A percentile compares a stretch with the other conserved stretches of the same genome.
phyloP scores from a whole-genome alignment of 2,329 filamentous ascomycete species.

The Xylaria sp. region DNA sequence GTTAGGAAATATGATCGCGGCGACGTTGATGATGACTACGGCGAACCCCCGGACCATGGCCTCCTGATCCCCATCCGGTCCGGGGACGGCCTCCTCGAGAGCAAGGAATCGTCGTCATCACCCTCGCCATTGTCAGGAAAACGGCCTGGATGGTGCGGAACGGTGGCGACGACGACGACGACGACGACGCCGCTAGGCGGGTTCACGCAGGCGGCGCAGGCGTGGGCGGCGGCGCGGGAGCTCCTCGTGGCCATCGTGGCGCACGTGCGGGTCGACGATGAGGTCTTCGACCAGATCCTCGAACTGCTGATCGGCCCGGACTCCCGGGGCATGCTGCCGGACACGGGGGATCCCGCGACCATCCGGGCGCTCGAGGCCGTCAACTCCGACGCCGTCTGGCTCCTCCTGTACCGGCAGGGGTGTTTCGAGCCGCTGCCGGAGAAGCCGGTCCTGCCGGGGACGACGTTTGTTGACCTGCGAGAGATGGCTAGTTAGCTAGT shows the following conservation, averaged over 20 bases:
- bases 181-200: conserved; percentile 50
- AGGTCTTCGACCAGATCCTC: conserved; percentile 72
- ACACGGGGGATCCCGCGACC: conserved; percentile 51
- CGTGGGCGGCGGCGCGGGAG: conserved; percentile 65
- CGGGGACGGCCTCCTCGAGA: conserved; percentile 28
- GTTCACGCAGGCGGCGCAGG: conserved; percentile 63
- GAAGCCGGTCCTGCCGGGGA: conserved; percentile 47
- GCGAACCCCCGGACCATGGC: conserved; percentile 10
- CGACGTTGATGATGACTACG: too few relatives aligned
- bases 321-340: conserved; percentile 50
- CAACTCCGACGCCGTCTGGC: conserved; percentile 79
- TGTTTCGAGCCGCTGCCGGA: conserved; percentile 40
- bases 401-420: conserved; percentile 57
- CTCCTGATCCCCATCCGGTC: conserved; percentile 35
- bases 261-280: conserved; percentile 66
- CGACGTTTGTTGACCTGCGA: conserved; percentile 40
- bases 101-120: conserved; percentile 21
- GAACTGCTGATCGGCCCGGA: conserved; percentile 66
- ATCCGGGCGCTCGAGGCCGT: conserved; percentile 61
- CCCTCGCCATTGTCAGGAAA: too few relatives aligned
- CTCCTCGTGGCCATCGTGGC: conserved; percentile 64
- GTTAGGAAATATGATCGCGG: too few relatives aligned
- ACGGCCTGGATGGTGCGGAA: too few relatives aligned
- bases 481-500: background rate
- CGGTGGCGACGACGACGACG: conserved; percentile 7